Base-by-base conservation (phyloP, 208 protist species). In the Leishmania gerbilli region DNA sequence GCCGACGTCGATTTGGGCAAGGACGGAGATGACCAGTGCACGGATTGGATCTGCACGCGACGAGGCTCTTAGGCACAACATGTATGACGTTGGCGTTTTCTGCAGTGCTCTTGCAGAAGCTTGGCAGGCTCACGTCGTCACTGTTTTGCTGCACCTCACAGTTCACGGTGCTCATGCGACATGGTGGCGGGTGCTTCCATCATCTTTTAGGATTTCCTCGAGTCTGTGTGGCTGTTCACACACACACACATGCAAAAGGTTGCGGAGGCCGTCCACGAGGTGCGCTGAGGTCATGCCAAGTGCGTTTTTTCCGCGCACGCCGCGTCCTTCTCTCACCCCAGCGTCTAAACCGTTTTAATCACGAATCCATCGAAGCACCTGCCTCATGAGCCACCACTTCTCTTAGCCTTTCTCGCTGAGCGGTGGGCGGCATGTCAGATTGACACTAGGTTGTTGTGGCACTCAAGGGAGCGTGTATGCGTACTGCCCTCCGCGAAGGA, bases 1-100 rank as follows among this genome's bases (percentile, higher is more conserved):
- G 74, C 80, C 21, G 90, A 95, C 40, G 79, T 90, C 27, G 89
- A 90, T 24, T 79, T 97, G 31, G 82, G 81, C 62, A 96, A 96
- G 71, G 90, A 97, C 78, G 94, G 94, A 37, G 94, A 96, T 82
- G 94, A 97, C 60, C 77, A 86, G 21, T 97, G 93, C 79, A 88
- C 91, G 9, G 81, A 83, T 37, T 97, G 94, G 93, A 71, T 97
- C 72, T 97, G 94, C 85, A 96, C 90, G 56, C 71, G 79, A 8
- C 15, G 9, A 71, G 56, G 53, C 62, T 74, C 31, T 51, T 37
- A 71, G 15, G 31, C 9, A 40, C 42, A 1, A 40, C 17, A 13
- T 15, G 71, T 3, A 42, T 40, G 55, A 17, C 67, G 17, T 34
- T 37, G n/a, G 21, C 17, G 2, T 62, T 42, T 27, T 53, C 68